phyloP scores from a whole-genome alignment of 1,284 basidiomycete genomes.

The Ustilago vetiveriae region DNA sequence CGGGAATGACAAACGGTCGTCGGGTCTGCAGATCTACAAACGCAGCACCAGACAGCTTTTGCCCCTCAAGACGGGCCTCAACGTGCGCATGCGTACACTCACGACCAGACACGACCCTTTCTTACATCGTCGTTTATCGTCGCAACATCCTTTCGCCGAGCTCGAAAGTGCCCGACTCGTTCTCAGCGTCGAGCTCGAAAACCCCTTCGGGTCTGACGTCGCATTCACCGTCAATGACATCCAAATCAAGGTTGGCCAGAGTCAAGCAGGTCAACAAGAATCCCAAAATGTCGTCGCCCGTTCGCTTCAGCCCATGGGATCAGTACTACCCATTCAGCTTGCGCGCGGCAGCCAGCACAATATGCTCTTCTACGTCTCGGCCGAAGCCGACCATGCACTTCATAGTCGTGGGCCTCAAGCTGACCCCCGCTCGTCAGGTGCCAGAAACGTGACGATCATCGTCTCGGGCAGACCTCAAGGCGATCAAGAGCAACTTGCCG shows the following conservation, averaged over 20 bases:
- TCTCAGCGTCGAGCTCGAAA: conserved; percentile 53
- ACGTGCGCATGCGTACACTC: conserved; percentile 53
- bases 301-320: conserved; percentile 10
- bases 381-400: conserved; percentile 5
- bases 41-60: conserved; percentile 32
- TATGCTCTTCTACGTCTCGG: conserved; percentile 37
- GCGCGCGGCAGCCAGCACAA: conserved; percentile 39
- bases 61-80: conserved; percentile 38
- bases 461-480: conserved; percentile 24
- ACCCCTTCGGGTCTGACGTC: conserved; percentile 23
- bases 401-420: neutral
- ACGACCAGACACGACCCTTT: conserved; percentile 18
- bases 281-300: conserved; percentile 6
- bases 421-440: neutral
- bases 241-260: conserved; percentile 20
- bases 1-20: neutral
- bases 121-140: conserved; percentile 5
- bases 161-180: conserved; percentile 27
- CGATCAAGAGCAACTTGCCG: conserved; percentile 10
- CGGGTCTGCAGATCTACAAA: conserved; percentile 34
- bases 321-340: conserved; percentile 23
- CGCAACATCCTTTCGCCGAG: conserved; percentile 2
- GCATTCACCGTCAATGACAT: conserved; percentile 29
- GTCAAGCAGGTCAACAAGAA: neutral
- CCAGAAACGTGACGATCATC: conserved; percentile 39